Percentiles rank a stretch among this genome's conserved stretches.
Evolutionary conservation across 83 land plant genomes (phyloP).

Genomic region (Thuja plicata): DNA sequence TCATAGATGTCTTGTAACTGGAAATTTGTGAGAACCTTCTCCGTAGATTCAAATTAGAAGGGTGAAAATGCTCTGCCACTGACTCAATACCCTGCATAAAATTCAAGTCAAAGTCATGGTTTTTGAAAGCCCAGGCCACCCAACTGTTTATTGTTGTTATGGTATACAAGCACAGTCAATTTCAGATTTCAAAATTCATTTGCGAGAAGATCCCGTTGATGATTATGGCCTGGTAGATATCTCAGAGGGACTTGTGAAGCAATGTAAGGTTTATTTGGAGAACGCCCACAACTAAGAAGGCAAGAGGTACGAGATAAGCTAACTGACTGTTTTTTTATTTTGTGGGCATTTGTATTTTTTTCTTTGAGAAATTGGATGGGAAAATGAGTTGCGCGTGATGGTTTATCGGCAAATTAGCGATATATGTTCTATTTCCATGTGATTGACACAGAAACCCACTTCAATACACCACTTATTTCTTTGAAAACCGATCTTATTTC

Average conservation of each 20-base stretch:
- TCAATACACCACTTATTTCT: background rate
- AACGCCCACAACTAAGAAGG: background rate
- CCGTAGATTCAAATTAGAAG: background rate
- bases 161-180: background rate
- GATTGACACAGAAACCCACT: background rate
- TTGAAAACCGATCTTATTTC: background rate
- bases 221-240: background rate
- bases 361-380: background rate
- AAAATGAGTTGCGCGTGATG: background rate
- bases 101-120: background rate
- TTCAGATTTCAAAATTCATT: background rate
- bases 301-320: background rate
- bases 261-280: background rate
- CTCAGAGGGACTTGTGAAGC: background rate
- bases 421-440: background rate
- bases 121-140: background rate
- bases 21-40: background rate
- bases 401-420: background rate
- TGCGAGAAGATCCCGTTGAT: background rate
- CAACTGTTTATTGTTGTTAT: background rate
- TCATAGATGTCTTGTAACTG: too few species aligned
- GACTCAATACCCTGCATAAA: background rate
- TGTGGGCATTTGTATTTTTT: background rate
- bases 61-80: background rate
- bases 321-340: background rate